Conservation (phyloP, 495 filamentous ascomycete genomes). For the Aspergillus taichungensis region DNA sequence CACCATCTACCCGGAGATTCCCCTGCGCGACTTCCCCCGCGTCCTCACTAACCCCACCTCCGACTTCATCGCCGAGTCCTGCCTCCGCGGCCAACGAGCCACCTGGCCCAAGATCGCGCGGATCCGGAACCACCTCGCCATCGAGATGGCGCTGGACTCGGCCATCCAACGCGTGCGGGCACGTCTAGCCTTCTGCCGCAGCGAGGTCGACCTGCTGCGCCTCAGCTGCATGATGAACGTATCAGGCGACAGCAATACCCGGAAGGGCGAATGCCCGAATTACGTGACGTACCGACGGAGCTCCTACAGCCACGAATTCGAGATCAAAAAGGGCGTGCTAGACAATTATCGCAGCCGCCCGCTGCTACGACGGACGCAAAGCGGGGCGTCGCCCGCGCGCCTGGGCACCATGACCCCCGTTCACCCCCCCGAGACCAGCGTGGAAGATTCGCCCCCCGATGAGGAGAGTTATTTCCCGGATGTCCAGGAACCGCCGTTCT, state of each 20-base stretch:
- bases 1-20: conserved; percentile 79
- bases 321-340: conserved; percentile 12
- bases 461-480: too few species aligned
- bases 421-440: too few species aligned
- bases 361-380: conserved; percentile 24
- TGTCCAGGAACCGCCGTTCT: too few species aligned
- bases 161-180: conserved; percentile 71
- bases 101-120: conserved; percentile 85
- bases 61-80: conserved; percentile 78
- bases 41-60: conserved; percentile 80
- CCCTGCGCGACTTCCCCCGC: conserved; percentile 61
- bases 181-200: conserved; percentile 70
- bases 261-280: conserved; percentile 8
- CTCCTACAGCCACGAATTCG: conserved; percentile 28
- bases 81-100: conserved; percentile 68
- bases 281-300: conserved; percentile 18
- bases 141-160: conserved; percentile 77
- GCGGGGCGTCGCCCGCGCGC: conserved; percentile 19
- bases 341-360: conserved; percentile 11
- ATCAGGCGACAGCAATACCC: conserved; percentile 1
- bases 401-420: too few species aligned
- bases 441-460: too few species aligned
- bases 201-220: conserved; percentile 48
- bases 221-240: too few species aligned
- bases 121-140: conserved; percentile 72